Evolutionary conservation across 176 grass and related monocot species (phyloP), one percentile per base, ranked within the genome.

Genomic region (Raddia distichophylla): DNA sequence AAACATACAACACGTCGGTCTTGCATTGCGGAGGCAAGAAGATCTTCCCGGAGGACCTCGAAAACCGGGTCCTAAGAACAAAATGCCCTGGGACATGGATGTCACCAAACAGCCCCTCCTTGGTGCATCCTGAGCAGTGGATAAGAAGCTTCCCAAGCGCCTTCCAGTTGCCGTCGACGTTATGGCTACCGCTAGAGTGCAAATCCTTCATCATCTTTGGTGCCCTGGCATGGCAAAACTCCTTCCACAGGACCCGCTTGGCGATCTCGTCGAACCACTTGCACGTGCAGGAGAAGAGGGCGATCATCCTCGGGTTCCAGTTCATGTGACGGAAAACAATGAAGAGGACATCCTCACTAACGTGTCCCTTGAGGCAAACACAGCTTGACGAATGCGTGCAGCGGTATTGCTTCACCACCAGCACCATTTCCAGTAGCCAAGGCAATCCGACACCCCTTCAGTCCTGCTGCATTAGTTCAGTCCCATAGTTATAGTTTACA

Each of bases 221-320:
- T 7, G 93, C 93, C 77, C 90, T 84, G 64, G 90, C 84, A 54
- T 84, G 87, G 71, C 93, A 95, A 55, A 95, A 95, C 49, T 97
- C 91, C 76, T 97, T 97, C 94, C 94, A 97, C 22, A 97, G 69
- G 2, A 97, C 84, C 11, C 74, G 81, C 74, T 83, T 93, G 10
- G 91, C 78, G 22, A 93, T 80, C 65, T 97, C 91, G 11, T 97
- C 94, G 74, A 97, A 97, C 94, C 94, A 97, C 69, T 97, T 97
- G 70, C 91, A 97, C n/a, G 83, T 73, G 19, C 84, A 75, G 4
- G 90, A 93, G 73, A 97, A 82, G 32, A 85, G 40, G 8, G 91
- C 86, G 44, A 97, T 93, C 78, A 93, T 72, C 68, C 65, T 84
- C 0, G 91, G 94, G 59, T 97, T 93, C 94, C 94, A 97, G 19